Evolutionary conservation across 208 protist species (phyloP).

Genomic region (Leptomonas seymouri): DNA sequence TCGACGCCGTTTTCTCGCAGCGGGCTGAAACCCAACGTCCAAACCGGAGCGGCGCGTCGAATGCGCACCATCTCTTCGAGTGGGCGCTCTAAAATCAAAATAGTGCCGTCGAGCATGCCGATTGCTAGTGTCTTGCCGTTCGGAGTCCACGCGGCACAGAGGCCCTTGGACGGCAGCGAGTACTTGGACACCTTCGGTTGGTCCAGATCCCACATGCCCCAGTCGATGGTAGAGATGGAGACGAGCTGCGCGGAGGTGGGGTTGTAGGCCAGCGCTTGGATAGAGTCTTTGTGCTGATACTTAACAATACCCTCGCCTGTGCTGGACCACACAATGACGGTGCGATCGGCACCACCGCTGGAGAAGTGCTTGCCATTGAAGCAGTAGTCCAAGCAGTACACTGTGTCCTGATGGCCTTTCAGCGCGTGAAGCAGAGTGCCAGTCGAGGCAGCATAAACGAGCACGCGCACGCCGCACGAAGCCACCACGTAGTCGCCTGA

Average conservation of each 20-base stretch:
- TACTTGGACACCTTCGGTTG: slow-evolving; percentile 92
- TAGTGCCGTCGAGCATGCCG: slow-evolving; percentile 90
- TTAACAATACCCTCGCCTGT: slow-evolving; percentile 95
- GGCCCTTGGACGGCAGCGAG: slow-evolving; percentile 82
- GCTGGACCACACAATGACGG: slow-evolving; percentile 96
- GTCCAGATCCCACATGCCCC: slow-evolving; percentile 96
- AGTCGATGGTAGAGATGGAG: slow-evolving; percentile 92
- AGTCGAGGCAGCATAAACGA: slow-evolving; percentile 93
- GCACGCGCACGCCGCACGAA: slow-evolving; percentile 88
- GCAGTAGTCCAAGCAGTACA: slow-evolving; percentile 91
- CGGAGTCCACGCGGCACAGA: slow-evolving; percentile 93
- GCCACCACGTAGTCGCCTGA: slow-evolving; percentile 91
- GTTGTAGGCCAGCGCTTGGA: slow-evolving; percentile 95
- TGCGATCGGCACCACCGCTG: slow-evolving; percentile 93
- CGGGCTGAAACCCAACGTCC: slow-evolving; percentile 94
- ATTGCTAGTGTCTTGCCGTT: slow-evolving; percentile 94
- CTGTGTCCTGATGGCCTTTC: slow-evolving; percentile 95
- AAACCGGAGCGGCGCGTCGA: slow-evolving; percentile 90
- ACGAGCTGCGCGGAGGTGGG: slow-evolving; percentile 87
- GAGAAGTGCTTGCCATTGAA: slow-evolving; percentile 94
- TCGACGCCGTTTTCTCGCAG: slow-evolving; percentile 84
- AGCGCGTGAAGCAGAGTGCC: slow-evolving; percentile 93
- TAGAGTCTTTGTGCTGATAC: slow-evolving; percentile 95
- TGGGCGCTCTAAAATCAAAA: slow-evolving; percentile 46
- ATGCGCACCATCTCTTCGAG: slow-evolving; percentile 66